Evolutionary conservation across 371 early-diverging fungal species (phyloP).

Genomic region (Haplosporangium sp.): DNA sequence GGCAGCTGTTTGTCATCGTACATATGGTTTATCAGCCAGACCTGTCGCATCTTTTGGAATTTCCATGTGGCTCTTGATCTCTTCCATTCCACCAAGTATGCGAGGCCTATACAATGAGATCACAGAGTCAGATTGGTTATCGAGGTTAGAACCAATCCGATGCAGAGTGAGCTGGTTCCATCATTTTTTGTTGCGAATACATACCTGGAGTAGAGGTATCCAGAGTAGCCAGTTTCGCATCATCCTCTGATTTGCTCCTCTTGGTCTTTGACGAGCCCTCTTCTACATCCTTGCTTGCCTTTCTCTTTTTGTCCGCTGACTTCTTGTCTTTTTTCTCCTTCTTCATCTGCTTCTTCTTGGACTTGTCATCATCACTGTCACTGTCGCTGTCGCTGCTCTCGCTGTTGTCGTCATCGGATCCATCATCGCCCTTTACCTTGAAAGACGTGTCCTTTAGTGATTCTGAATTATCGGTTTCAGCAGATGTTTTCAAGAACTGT

Average conservation of each 20-base stretch:
- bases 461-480: conserved; percentile 52
- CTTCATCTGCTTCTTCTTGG: conserved; percentile 5
- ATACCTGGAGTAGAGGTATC: conserved; percentile 37
- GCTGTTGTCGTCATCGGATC: conserved; percentile 27
- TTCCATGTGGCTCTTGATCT: conserved; percentile 61
- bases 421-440: conserved; percentile 49
- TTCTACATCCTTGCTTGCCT: conserved; percentile 13
- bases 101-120: conserved; percentile 21
- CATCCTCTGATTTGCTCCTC: conserved; percentile 24
- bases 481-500: conserved; percentile 45
- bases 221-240: conserved; percentile 13
- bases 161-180: not conserved
- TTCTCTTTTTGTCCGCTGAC: conserved; percentile 23
- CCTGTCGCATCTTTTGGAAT: conserved; percentile 71
- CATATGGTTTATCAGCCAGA: conserved; percentile 69
- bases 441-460: conserved; percentile 40
- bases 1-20: conserved; percentile 57
- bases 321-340: not conserved
- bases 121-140: not conserved
- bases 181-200: not conserved
- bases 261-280: conserved; percentile 16
- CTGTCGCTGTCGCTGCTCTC: conserved; percentile 23
- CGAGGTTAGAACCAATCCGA: not conserved
- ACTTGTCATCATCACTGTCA: conserved; percentile 14
- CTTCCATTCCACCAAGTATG: conserved; percentile 53